A percentile compares a stretch with the other conserved stretches of the same genome.
These are phyloP conservation scores for Comarum palustre DNA, from an alignment of 306 rosid species.

Conservation along the genomic window DNA sequence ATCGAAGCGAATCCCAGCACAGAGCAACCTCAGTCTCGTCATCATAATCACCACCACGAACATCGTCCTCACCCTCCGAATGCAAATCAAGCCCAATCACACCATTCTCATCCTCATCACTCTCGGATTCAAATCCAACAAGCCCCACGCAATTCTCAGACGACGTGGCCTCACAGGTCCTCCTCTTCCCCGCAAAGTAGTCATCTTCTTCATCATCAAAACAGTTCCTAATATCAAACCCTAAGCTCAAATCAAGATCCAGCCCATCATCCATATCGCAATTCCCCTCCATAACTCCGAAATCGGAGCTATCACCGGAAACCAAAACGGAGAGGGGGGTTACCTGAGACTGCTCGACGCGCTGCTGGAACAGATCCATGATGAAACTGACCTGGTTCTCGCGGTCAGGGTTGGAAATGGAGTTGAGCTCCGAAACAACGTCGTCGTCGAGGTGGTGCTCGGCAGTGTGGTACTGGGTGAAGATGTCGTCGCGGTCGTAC, in stretches of 20 bases:
- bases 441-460: not conserved
- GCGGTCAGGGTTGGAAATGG: constrained; percentile 40
- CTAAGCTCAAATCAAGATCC: constrained; percentile 40
- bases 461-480: constrained; percentile 18
- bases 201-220: constrained; percentile 38
- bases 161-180: constrained; percentile 31
- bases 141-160: constrained; percentile 26
- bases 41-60: constrained; percentile 37
- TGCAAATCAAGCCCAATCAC: constrained; percentile 40
- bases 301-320: constrained; percentile 39
- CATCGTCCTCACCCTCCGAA: constrained; percentile 40
- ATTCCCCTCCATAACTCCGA: constrained; percentile 47
- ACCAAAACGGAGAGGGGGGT: constrained; percentile 31
- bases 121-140: constrained; percentile 44
- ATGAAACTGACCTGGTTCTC: constrained; percentile 66
- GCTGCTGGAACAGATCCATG: constrained; percentile 80
- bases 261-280: constrained; percentile 31
- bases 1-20: constrained; percentile 62
- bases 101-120: constrained; percentile 43
- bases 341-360: constrained; percentile 76
- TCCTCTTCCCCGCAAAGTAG: constrained; percentile 36
- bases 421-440: constrained; percentile 27
- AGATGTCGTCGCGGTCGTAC: not conserved
- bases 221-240: constrained; percentile 27
- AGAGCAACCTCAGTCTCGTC: constrained; percentile 48